These are phyloP conservation scores for Theobroma cacao DNA, from an alignment of 345 rosid species.

Conservation along the genomic window DNA sequence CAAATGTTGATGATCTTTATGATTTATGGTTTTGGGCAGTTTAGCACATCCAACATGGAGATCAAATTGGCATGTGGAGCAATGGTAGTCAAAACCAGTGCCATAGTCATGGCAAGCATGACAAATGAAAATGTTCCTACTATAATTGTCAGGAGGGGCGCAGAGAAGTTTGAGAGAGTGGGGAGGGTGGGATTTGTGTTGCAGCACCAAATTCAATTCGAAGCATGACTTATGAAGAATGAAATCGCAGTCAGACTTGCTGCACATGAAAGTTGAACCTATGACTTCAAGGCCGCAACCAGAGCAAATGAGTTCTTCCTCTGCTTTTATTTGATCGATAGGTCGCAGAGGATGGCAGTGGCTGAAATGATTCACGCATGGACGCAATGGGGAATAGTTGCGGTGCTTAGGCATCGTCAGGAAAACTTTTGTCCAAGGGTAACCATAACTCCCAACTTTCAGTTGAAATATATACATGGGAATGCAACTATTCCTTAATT, in stretches of 20 bases:
- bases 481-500: too few relatives aligned
- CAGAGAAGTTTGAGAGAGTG: background rate
- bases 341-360: background rate
- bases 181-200: constrained; percentile 1
- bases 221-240: background rate
- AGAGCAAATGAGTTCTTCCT: background rate
- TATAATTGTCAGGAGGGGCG: background rate
- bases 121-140: background rate
- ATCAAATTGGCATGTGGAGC: background rate
- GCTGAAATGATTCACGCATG: constrained; percentile 2
- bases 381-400: background rate
- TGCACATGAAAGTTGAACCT: background rate
- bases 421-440: too few relatives aligned
- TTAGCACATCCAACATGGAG: constrained; percentile 6
- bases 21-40: background rate
- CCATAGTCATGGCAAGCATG: constrained; percentile 1
- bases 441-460: too few relatives aligned
- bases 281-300: background rate
- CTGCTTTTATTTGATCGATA: background rate
- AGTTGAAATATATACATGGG: too few relatives aligned
- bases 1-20: background rate
- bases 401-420: background rate
- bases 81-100: background rate
- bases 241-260: background rate
- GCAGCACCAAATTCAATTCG: background rate